phyloP scores from a whole-genome alignment of 129 eudicot species.

The Lactuca sativa region DNA sequence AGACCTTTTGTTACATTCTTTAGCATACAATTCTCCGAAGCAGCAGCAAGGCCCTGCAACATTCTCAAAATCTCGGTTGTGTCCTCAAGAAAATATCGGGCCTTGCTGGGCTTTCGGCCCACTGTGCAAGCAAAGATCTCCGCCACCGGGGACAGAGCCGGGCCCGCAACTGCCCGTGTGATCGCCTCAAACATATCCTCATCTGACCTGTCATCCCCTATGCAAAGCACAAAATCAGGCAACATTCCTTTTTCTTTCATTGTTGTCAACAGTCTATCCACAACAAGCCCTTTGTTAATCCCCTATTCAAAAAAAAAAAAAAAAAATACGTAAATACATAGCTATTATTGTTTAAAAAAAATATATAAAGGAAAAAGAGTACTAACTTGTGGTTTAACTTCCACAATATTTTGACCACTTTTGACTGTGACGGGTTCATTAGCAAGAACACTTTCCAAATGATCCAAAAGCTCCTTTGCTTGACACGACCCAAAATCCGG shows the following conservation, averaged over 20 bases:
- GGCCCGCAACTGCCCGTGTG: constrained; percentile 52
- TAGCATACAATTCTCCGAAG: constrained; percentile 46
- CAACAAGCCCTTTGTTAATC: constrained; percentile 85
- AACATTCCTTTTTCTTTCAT: constrained; percentile 67
- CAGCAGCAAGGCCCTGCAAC: constrained; percentile 76
- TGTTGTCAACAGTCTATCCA: constrained; percentile 58
- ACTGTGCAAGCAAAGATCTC: constrained; percentile 92
- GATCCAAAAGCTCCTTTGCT: constrained; percentile 91
- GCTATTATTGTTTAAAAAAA: constrained; percentile 2
- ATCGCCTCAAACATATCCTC: constrained; percentile 96
- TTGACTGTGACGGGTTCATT: constrained; percentile 93
- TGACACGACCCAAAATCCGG: constrained; percentile 92
- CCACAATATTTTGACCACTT: constrained; percentile 79
- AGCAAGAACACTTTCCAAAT: constrained; percentile 90
- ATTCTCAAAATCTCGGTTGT: constrained; percentile 63
- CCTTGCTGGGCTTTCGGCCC: constrained; percentile 88
- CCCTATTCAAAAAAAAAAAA: constrained; percentile 42
- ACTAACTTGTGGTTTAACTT: constrained; percentile 90
- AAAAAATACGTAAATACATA: background rate
- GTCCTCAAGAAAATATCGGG: constrained; percentile 82
- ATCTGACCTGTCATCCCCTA: constrained; percentile 90
- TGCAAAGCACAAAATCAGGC: constrained; percentile 82
- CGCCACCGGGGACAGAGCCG: constrained; percentile 66
- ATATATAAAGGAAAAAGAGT: background rate
- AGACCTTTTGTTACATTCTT: constrained; percentile 38